Evolutionary conservation across 768 basidiomycete species (phyloP).

Genomic region (Auricularia sp.): DNA sequence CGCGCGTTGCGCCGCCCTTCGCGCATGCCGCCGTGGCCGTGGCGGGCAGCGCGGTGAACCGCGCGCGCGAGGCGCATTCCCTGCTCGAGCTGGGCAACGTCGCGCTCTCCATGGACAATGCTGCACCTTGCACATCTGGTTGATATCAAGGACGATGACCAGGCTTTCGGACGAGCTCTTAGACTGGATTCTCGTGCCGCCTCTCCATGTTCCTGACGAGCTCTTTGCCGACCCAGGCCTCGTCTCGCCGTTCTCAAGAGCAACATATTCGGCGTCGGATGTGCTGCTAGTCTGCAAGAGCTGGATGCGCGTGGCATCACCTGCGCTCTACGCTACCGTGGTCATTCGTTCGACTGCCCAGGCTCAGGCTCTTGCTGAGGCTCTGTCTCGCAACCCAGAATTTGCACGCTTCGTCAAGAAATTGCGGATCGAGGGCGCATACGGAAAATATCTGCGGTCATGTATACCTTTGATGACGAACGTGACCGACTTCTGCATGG

Average conservation of each 20-base stretch:
- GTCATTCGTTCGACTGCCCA: background rate
- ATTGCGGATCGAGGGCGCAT: no score
- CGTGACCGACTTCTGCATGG: no score
- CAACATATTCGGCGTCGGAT: background rate
- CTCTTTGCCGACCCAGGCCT: background rate
- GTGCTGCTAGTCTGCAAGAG: background rate
- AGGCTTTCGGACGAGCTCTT: background rate
- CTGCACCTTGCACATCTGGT: no score
- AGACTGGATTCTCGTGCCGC: background rate
- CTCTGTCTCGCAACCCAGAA: background rate
- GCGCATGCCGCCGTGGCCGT: background rate
- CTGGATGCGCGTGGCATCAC: background rate
- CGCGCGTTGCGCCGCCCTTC: background rate
- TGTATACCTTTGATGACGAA: no score
- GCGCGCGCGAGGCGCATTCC: background rate
- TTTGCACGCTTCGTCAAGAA: no score
- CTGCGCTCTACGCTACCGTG: background rate
- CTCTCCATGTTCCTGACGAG: background rate
- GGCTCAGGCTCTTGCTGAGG: background rate
- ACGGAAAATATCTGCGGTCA: no score
- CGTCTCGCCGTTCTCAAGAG: background rate
- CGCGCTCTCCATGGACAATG: background rate
- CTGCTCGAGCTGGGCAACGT: background rate
- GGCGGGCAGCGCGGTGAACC: background rate
- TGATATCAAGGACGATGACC: no score